Evolutionary conservation across 2,329 filamentous ascomycete species (phyloP).

Genomic region (Metarhizium rileyi): DNA sequence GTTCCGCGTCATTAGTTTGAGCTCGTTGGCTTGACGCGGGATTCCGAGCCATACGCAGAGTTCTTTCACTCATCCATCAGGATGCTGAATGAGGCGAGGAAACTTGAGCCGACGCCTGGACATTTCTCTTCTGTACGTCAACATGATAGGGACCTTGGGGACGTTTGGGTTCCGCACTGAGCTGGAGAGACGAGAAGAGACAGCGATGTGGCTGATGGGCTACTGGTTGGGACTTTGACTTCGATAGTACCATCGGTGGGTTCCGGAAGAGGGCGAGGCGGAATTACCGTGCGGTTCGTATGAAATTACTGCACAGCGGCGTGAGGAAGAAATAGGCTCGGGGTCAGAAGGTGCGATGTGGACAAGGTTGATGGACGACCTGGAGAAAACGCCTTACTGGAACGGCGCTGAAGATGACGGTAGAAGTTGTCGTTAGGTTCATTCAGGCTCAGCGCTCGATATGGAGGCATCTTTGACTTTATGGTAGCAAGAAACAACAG

Average conservation of each 20-base stretch:
- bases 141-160: constrained; percentile 13
- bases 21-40: neutral
- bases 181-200: constrained; percentile 11
- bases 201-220: constrained; percentile 16
- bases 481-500: too few relatives aligned
- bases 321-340: constrained; percentile 6
- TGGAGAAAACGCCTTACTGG: constrained; percentile 8
- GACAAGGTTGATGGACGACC: constrained; percentile 13
- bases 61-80: constrained; percentile 7
- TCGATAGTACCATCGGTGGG: constrained; percentile 16
- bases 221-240: constrained; percentile 16
- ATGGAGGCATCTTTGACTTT: too few relatives aligned
- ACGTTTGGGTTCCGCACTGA: constrained; percentile 12
- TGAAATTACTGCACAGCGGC: constrained; percentile 10
- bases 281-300: constrained; percentile 11
- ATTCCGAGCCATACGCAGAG: neutral
- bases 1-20: constrained; percentile 1
- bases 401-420: neutral
- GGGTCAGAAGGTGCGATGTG: constrained; percentile 12
- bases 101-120: constrained; percentile 7
- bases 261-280: constrained; percentile 8
- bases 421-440: too few relatives aligned
- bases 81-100: constrained; percentile 7
- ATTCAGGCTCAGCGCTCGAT: too few relatives aligned
- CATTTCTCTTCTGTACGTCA: constrained; percentile 13